Base-by-base conservation (phyloP, 768 basidiomycete species). In the Panus rudis region DNA sequence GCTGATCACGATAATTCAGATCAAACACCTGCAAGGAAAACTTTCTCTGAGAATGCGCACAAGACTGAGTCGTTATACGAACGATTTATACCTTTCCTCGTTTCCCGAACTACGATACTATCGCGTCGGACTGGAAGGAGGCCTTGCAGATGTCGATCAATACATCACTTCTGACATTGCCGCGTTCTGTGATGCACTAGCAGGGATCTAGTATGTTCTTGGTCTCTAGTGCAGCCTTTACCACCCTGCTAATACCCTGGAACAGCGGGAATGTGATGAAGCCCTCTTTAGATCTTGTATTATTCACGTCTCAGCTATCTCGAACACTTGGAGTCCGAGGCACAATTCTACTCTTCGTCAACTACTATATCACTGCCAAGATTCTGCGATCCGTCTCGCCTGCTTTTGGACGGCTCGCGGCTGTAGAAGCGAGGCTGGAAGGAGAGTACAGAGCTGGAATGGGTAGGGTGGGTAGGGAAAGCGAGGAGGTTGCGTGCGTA, bases 81-180 rank as follows among this genome's bases (percentile, higher is more conserved):
- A 93, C 57, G 92, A 94, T 58, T 72, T 98, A 11, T 97, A 98
- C 60, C 78, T 98, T 45, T 85, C 84, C 19, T 75, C 81, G 0
- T 64, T 73, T 3, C 85, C 82, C 4, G 62, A 87, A 45, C 64
- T 89, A 21, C 75, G 84, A 10, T 90, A 90, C 56, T 84, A 85
- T 59, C 64, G 73, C 10, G 59, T 71, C 16, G 52, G 57, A 2
- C 49, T 57, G 1, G 59, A 63, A 45, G 60, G 55, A 23, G 55
- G 63, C 1, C 53, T 65, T 12, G 86, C 90, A 21, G 85, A 85
- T 4, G 73, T 90, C 17, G 92, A 92, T 53, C 92, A 94, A 62
- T 92, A 91, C 58, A 80, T 97, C 52, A 96, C 94, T 1, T 84
- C 90, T 11, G 94, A 98, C 57, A 78, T 98, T 14, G 84, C 87